Base-by-base conservation (phyloP, 1,139 yeast genomes). In the Arxiozyma slooffiae region DNA sequence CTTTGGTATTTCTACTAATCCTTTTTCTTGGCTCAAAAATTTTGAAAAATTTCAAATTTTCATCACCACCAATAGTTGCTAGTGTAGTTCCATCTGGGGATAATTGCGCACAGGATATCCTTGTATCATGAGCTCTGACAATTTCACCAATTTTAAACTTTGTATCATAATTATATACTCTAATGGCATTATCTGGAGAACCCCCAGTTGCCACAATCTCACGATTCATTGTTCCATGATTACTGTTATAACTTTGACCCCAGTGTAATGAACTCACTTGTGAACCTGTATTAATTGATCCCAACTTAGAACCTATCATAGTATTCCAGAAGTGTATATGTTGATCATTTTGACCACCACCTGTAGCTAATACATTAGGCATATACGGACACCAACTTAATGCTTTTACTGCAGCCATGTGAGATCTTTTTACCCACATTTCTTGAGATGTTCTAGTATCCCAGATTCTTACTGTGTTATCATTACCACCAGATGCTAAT, bases 1-100 rank as follows among this genome's bases (percentile, higher is more conserved):
- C 50, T 41, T 61, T 58, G 20, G 47, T 47, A 46, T 52, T 49
- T 49, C 56, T 54, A 11, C 54, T 57, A 41, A 53, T 55, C 52
- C 57, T 62, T 47, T 67, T 64, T 51, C 61, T 63, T 43, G 62
- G 60, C 47, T 90, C 97, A 68, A 89, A 92, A 30, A 94, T 76
- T 59, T 87, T 84, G 94, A 96, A 94, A 71, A 94, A 92, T 71
- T 92, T 92, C 62, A 94, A 76, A 68, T 90, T 92, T 67, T 94
- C 99, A 69, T 94, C 98, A 6, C 96, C 95, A 1, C 97, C 95
- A 49, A 92, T 89, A 0, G 98, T 92, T 1, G 97, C 98, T 53
- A 90, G 71, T 0, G 95, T 87, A 50, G 86, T 79, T 24, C 85
- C 86, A 67, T 92, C 97, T 7, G 97, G 97, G 46, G 96, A 86